Evolutionary conservation across 75 land plant species (phyloP), one percentile per base, ranked within the genome.

Genomic region (Cupressus sempervirens): DNA sequence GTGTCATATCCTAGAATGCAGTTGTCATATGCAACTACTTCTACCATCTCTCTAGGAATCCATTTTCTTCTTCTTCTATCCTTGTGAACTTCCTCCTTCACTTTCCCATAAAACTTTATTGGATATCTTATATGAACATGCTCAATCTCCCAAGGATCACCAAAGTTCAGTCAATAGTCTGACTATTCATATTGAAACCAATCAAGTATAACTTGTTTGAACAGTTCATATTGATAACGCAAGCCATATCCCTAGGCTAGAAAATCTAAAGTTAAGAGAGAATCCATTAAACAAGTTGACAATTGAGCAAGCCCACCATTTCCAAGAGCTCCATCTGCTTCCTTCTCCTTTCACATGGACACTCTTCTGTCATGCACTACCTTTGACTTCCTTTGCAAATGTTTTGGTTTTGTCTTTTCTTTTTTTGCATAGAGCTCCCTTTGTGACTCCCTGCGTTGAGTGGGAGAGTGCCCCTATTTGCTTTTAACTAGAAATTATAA

Each of bases 201-300:
- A 93, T 95, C 94, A 80, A 92, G 74, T 36, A 93, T 88, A 43
- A 85, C 83, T 81, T 95, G 96, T 40, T 92, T 88, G 74, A 95
- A 95, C 87, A 93, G 82, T 52, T 95, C 96, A 89, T 93, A 95
- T 83, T 92, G 92, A 81, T 93, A 95, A 40, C 96, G 93, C 34
- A 95, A 56, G 32, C 96, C 96, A 91, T 94, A 94, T 35, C 96
- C 96, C 95, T 94, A 93, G 46, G 95, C 96, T 68, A 95, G 95
- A 84, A 88, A 90, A 89, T 95, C 91, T 85, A 93, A 40, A 26
- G 95, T 93, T 56, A 95, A 95, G 82, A 94, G 80, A 8, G 95
- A 93, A 74, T 95, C 96, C 88, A 95, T 85, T 52, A 90, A 88
- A 86, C 96, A 95, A 84, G 96, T 93, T n/a, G 96, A 91, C 74